Base-by-base conservation (phyloP, 1,139 yeast genomes). In the Nakaseomyces uthaithaninus region DNA sequence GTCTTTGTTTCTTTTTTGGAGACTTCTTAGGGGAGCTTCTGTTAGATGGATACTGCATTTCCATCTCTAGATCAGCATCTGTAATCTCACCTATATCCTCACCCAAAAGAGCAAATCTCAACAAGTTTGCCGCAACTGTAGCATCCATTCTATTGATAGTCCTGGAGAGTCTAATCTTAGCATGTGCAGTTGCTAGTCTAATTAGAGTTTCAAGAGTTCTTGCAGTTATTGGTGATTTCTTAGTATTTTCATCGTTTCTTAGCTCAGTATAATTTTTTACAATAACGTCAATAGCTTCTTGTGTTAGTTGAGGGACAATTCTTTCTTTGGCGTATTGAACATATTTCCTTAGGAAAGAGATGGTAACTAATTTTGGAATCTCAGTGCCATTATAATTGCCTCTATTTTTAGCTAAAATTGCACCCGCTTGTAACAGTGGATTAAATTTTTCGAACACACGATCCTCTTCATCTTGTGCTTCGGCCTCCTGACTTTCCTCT, bases 151-250 rank as follows among this genome's bases (percentile, higher is more conserved):
- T 74, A 30, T 81, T 86, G 16, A 91, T 80, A 2, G 75, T 70
- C 51, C 75, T 75, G 18, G 95, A 82, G 41, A 91, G 69, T 53
- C 98, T 72, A 11, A 91, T 86, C 60, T 91, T 91, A 17, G 99
- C 98, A 63, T 91, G 99, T 0, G 98, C 98, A 1, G 97, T 85
- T 1, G 97, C 74, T 46, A 91, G 69, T 69, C 99, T 94, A 60
- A 91, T 91, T 52, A 91, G 71, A 0, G 99, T 91, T 66, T 91
- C 99, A 53, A 91, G 70, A 3, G 98, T 93, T 77, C 99, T 85
- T 17, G 98, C 95, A 2, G 99, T 91, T 50, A 93, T 86, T 28
- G 99, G 98, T 1, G 95, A 83, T 3, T 96, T 87, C 52, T 84
- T 78, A 45, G 91, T 74, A 47, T 70, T 73, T 37, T 77, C 81